Conservation (phyloP, 345 rosid genomes). For the Dipteronia dyeriana region DNA sequence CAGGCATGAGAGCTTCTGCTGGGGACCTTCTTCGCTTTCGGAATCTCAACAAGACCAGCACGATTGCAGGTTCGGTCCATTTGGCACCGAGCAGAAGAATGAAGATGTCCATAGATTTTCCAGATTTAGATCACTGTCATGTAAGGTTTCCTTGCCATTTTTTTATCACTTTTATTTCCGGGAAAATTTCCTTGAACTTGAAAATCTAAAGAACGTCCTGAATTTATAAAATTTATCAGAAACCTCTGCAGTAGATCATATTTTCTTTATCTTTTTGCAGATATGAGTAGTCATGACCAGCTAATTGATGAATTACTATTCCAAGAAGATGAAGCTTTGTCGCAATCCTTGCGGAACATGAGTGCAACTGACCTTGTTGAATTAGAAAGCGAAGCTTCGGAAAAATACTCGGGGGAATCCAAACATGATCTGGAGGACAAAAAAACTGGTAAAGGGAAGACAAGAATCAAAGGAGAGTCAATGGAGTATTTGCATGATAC, state of each 20-base stretch:
- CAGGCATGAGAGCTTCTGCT: constrained; percentile 78
- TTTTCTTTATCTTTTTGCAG: constrained; percentile 31
- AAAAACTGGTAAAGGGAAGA: constrained; percentile 7
- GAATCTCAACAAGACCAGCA: constrained; percentile 35
- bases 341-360: not conserved
- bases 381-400: constrained; percentile 26
- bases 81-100: constrained; percentile 12
- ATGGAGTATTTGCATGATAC: constrained; percentile 27
- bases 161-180: no score
- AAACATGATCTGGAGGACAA: constrained; percentile 4
- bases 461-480: constrained; percentile 11
- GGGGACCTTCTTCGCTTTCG: constrained; percentile 35
- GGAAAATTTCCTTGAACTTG: not conserved
- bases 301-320: constrained; percentile 29
- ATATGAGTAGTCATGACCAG: constrained; percentile 36
- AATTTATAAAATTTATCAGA: not conserved
- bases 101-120: constrained; percentile 13
- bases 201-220: not conserved
- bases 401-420: constrained; percentile 2
- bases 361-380: constrained; percentile 32
- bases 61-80: not conserved
- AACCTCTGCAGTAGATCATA: not conserved
- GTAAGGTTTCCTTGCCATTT: constrained; percentile 21
- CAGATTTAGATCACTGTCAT: constrained; percentile 23
- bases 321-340: constrained; percentile 21